These are phyloP conservation scores for Aureobasidium sp. DNA, from an alignment of 2,329 filamentous ascomycete species.

Conservation along the genomic window DNA sequence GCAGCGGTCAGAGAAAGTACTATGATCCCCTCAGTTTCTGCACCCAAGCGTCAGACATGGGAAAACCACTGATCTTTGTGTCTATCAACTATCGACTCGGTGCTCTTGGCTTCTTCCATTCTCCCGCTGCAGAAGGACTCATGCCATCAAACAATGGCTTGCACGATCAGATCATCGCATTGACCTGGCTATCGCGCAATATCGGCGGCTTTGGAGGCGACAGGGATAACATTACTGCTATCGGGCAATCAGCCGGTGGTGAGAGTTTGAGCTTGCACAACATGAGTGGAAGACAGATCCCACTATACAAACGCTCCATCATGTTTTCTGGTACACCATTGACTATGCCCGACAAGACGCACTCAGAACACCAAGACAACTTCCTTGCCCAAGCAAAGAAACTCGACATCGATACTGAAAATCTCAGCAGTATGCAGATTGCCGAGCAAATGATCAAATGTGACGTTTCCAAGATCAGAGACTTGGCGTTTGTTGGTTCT, in stretches of 20 bases:
- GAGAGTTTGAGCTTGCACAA: conserved; percentile 15
- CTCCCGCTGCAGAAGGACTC: conserved; percentile 2
- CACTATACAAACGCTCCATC: conserved; percentile 14
- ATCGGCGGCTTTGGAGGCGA: conserved; percentile 43
- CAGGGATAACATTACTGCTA: conserved; percentile 13
- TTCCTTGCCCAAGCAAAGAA: conserved; percentile 14
- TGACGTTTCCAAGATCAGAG: conserved; percentile 13
- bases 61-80: conserved; percentile 9
- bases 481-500: conserved; percentile 11
- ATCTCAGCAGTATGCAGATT: conserved; percentile 6
- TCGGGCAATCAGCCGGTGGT: conserved; percentile 16
- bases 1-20: conserved; percentile 6
- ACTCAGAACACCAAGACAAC: conserved; percentile 13
- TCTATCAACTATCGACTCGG: conserved; percentile 14
- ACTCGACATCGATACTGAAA: conserved; percentile 1
- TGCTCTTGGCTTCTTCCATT: conserved; percentile 14
- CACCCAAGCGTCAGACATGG: conserved; percentile 3
- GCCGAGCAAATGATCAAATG: conserved; percentile 12
- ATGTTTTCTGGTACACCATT: conserved; percentile 14
- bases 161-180: conserved; percentile 43
- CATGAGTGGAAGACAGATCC: background rate
- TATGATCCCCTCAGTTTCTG: conserved; percentile 11
- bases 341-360: conserved; percentile 14
- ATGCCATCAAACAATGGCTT: conserved; percentile 39
- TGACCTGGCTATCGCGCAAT: conserved; percentile 45